Conservation (phyloP, 2,329 filamentous ascomycete species). For the Trichoderma afroharzianum region DNA sequence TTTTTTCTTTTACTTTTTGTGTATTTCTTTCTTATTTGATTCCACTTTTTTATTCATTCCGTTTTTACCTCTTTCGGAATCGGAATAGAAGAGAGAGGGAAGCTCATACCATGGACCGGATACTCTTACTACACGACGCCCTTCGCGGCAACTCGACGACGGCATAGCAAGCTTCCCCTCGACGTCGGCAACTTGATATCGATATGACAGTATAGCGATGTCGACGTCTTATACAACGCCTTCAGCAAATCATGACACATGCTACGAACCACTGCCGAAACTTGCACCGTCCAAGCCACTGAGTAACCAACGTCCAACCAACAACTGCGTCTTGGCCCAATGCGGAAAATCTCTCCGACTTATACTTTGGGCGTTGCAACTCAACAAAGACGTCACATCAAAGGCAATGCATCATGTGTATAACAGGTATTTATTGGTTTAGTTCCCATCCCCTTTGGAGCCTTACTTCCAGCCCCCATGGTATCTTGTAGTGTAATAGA, state of each 20-base stretch:
- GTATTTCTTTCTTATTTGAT: neutral
- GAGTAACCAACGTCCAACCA: neutral
- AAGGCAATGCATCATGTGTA: neutral
- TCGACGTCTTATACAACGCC: neutral
- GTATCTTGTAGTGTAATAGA: slow-evolving; percentile 18
- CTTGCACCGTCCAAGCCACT: neutral
- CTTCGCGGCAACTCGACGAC: neutral
- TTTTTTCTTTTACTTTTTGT: neutral
- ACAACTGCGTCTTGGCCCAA: neutral
- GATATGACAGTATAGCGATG: neutral
- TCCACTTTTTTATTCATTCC: neutral
- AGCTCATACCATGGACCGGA: neutral
- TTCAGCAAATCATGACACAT: neutral
- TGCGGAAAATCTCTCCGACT: neutral
- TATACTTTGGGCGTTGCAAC: neutral
- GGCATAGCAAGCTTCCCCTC: neutral
- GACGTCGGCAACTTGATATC: neutral
- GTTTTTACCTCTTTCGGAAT: neutral
- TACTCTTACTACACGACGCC: neutral
- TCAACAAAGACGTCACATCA: neutral
- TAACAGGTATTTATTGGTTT: slow-evolving; percentile 7
- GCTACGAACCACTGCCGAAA: neutral
- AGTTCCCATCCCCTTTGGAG: neutral
- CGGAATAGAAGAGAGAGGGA: neutral
- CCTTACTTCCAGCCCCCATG: neutral